Conservation (phyloP, 495 filamentous ascomycete species). For the Bryoglossum gracile region DNA sequence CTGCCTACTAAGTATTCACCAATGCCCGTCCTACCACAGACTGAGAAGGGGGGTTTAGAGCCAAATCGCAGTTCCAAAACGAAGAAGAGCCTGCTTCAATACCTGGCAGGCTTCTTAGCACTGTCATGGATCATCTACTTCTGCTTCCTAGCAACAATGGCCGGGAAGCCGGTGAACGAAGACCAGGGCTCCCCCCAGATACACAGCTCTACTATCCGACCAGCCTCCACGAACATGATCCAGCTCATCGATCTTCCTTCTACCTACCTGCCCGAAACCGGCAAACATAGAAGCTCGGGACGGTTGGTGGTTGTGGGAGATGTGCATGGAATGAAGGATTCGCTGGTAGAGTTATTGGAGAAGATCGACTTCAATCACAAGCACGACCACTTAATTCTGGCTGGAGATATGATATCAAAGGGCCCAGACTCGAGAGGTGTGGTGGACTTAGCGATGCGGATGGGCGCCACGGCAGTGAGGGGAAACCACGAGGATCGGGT, state of each 20-base stretch:
- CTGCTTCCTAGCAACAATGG: no score
- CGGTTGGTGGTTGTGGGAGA: slow-evolving; percentile 74
- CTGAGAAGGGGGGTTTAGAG: no score
- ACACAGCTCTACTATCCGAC: slow-evolving; percentile 24
- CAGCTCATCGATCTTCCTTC: slow-evolving; percentile 28
- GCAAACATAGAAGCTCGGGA: slow-evolving; percentile 16
- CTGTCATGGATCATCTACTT: no score
- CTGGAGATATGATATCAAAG: slow-evolving; percentile 82
- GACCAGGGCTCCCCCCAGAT: no score
- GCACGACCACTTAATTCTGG: slow-evolving; percentile 71
- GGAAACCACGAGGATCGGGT: slow-evolving; percentile 92
- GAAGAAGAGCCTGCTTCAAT: no score
- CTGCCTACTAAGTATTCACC: no score
- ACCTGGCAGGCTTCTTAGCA: no score
- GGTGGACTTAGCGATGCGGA: slow-evolving; percentile 59
- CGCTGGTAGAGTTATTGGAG: slow-evolving; percentile 57
- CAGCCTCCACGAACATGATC: slow-evolving; percentile 27
- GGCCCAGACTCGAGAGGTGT: slow-evolving; percentile 80
- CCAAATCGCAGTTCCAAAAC: no score
- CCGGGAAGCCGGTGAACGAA: no score
- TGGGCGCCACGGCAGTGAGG: slow-evolving; percentile 70
- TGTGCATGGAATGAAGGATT: slow-evolving; percentile 74
- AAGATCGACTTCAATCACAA: slow-evolving; percentile 55
- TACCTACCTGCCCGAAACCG: slow-evolving; percentile 28
- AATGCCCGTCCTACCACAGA: no score